Conservation (phyloP, 306 rosid genomes). For the Quercus rubra region DNA sequence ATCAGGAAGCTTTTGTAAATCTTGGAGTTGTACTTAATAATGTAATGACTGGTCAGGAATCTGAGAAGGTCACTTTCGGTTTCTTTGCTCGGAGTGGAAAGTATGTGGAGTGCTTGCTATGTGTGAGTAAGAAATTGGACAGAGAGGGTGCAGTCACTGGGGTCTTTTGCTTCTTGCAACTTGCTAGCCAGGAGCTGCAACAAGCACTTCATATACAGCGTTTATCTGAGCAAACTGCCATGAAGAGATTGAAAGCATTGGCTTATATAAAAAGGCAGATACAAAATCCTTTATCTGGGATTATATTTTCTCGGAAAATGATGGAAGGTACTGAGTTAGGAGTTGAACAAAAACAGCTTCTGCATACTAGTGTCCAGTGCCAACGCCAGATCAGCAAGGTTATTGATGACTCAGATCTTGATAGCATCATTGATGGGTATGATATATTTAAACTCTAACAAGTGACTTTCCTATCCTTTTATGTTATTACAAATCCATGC, state of each 20-base stretch:
- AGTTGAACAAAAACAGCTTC: constrained; percentile 63
- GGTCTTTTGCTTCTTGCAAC: constrained; percentile 90
- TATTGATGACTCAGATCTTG: constrained; percentile 89
- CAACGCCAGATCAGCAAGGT: constrained; percentile 87
- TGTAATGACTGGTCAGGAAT: constrained; percentile 72
- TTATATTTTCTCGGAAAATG: constrained; percentile 57
- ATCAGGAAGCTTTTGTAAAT: constrained; percentile 84
- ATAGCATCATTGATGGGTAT: constrained; percentile 86
- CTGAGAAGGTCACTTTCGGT: constrained; percentile 69
- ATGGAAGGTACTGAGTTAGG: constrained; percentile 73
- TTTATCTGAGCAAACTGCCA: constrained; percentile 75
- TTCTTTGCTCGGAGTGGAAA: constrained; percentile 63
- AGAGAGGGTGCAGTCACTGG: constrained; percentile 73
- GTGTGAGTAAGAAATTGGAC: constrained; percentile 77
- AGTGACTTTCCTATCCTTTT: not conserved
- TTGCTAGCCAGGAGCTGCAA: constrained; percentile 89
- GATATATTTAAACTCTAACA: constrained; percentile 3
- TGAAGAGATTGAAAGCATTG: constrained; percentile 72
- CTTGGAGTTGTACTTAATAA: constrained; percentile 71
- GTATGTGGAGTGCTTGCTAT: constrained; percentile 78
- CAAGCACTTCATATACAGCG: constrained; percentile 82
- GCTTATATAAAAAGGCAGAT: constrained; percentile 77
- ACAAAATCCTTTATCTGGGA: constrained; percentile 66
- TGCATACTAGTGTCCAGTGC: constrained; percentile 67
- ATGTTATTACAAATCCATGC: not conserved